A percentile compares a stretch with the other conserved stretches of the same genome.
These are phyloP conservation scores for Diutina scorzettiae DNA, from an alignment of 1,139 yeast species.

Conservation along the genomic window DNA sequence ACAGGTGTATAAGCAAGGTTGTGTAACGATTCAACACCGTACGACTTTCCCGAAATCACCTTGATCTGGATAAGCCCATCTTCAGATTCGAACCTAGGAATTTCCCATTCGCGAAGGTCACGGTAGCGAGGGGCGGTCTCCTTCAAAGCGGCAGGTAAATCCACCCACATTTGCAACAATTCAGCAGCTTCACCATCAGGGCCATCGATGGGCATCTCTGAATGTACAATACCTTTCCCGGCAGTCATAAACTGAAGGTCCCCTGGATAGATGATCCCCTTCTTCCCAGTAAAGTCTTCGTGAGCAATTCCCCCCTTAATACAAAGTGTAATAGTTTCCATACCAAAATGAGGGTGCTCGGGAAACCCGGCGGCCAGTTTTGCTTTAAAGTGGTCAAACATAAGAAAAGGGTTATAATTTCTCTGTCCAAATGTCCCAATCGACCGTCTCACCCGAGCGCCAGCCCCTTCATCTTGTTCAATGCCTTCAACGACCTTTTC, in stretches of 20 bases:
- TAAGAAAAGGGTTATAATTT: constrained; percentile 71
- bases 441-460: constrained; percentile 75
- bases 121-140: constrained; percentile 68
- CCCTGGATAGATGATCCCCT: constrained; percentile 70
- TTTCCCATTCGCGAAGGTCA: constrained; percentile 60
- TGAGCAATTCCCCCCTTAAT: constrained; percentile 73
- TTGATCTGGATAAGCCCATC: constrained; percentile 55
- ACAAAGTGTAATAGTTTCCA: constrained; percentile 74
- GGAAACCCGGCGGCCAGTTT: constrained; percentile 58
- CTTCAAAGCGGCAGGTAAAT: constrained; percentile 62
- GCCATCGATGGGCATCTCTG: constrained; percentile 70
- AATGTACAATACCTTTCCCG: constrained; percentile 78
- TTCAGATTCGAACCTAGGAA: constrained; percentile 54
- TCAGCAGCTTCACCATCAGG: constrained; percentile 44
- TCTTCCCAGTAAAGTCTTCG: constrained; percentile 82
- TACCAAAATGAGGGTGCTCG: constrained; percentile 89
- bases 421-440: constrained; percentile 59
- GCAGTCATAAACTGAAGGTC: constrained; percentile 95
- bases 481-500: constrained; percentile 11
- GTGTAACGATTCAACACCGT: constrained; percentile 62
- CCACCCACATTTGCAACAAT: constrained; percentile 91
- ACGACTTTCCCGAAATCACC: constrained; percentile 67
- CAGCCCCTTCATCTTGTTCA: constrained; percentile 80
- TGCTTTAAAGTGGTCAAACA: constrained; percentile 68
- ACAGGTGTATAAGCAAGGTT: constrained; percentile 82